Conservation (phyloP, 495 filamentous ascomycete species). For the Hypoxylon cercidicola region DNA sequence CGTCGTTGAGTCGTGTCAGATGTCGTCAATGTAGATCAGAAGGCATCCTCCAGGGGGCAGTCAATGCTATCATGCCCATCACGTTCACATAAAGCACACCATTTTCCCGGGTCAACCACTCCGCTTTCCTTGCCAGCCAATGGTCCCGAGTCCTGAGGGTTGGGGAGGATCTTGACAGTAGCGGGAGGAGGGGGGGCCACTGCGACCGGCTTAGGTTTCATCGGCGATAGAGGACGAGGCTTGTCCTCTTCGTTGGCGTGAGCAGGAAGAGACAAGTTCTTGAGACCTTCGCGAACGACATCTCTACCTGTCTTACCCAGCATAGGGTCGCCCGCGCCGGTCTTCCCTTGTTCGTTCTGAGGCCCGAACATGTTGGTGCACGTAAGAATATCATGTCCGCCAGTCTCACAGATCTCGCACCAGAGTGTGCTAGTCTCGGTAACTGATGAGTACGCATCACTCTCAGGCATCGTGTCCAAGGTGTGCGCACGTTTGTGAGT, state of each 20-base stretch:
- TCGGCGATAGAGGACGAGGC: constrained; percentile 63
- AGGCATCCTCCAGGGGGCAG: constrained; percentile 91
- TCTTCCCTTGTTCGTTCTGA: constrained; percentile 49
- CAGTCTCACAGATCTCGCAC: constrained; percentile 96
- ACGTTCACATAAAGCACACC: constrained; percentile 96
- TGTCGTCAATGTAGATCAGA: constrained; percentile 45
- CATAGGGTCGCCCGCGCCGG: constrained; percentile 32
- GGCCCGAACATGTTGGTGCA: constrained; percentile 89
- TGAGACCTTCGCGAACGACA: constrained; percentile 57
- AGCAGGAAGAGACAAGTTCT: constrained; percentile 52
- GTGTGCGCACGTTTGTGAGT: constrained; percentile 58
- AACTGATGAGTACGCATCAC: constrained; percentile 75
- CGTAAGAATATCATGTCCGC: constrained; percentile 92
- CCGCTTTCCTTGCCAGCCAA: constrained; percentile 84
- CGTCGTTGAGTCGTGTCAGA: constrained; percentile 15
- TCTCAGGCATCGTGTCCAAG: constrained; percentile 73
- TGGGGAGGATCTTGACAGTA: constrained; percentile 59
- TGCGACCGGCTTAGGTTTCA: constrained; percentile 49
- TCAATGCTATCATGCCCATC: constrained; percentile 97
- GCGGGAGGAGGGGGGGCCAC: constrained; percentile 37
- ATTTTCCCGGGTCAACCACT: constrained; percentile 83
- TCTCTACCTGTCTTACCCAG: constrained; percentile 52
- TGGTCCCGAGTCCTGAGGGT: constrained; percentile 74
- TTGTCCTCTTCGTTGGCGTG: constrained; percentile 51
- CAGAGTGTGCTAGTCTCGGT: constrained; percentile 79